phyloP scores from a whole-genome alignment of 371 early-diverging fungal species.

The Mortierella sp. region DNA sequence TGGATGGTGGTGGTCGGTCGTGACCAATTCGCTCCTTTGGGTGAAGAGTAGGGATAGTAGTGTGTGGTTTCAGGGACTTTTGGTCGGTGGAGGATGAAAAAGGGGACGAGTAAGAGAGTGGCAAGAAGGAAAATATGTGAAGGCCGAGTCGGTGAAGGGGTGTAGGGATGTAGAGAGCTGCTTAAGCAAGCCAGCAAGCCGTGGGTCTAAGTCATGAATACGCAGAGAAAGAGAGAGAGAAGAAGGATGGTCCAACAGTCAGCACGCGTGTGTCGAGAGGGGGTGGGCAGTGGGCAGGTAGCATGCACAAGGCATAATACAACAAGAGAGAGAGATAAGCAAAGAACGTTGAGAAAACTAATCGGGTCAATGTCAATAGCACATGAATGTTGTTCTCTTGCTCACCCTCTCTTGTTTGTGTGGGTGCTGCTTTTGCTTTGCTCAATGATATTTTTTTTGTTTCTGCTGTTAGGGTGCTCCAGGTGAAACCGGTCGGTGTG shows the following conservation, averaged over 20 bases:
- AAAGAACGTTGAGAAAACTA: not conserved
- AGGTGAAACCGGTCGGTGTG: not conserved
- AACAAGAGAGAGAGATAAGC: not conserved
- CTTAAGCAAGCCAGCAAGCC: not conserved
- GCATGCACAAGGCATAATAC: not conserved
- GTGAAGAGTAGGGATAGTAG: not conserved
- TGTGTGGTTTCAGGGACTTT: not conserved
- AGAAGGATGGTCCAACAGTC: not conserved
- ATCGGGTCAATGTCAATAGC: too few species aligned
- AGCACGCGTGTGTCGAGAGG: not conserved
- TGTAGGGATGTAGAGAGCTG: not conserved
- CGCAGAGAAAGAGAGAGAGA: not conserved
- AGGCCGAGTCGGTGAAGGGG: not conserved
- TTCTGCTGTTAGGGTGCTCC: not conserved
- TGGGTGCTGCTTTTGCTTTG: not conserved
- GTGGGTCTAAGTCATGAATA: not conserved
- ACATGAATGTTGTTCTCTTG: not conserved
- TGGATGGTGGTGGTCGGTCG: not conserved
- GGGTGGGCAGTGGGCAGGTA: not conserved
- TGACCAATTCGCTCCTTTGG: not conserved
- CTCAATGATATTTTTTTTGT: not conserved
- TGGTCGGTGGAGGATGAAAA: not conserved
- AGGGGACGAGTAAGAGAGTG: not conserved
- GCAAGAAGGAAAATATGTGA: not conserved
- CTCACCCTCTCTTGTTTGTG: not conserved